These are phyloP conservation scores for Alternaria angustiovoidea DNA, from an alignment of 2,329 filamentous ascomycete genomes.

Conservation along the genomic window DNA sequence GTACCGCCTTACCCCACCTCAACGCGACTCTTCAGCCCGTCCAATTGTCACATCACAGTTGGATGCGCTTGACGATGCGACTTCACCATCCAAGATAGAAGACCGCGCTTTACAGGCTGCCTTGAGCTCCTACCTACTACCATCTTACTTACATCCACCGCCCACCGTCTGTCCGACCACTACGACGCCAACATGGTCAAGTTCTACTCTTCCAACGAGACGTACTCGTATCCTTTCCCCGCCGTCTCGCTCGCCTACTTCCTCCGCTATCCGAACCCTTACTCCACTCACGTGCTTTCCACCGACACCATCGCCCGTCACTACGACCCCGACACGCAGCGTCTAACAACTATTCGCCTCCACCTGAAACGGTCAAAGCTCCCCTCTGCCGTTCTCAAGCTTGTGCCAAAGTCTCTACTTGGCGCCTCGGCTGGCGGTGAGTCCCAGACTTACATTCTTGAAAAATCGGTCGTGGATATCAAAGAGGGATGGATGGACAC, in stretches of 20 bases:
- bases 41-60: constrained; percentile 29
- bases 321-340: constrained; percentile 76
- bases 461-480: constrained; percentile 80
- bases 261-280: constrained; percentile 87
- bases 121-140: constrained; percentile 22
- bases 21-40: constrained; percentile 7
- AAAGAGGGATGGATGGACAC: constrained; percentile 84
- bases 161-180: neutral
- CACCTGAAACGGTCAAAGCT: constrained; percentile 84
- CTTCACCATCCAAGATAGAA: constrained; percentile 31
- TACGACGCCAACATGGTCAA: constrained; percentile 55
- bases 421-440: constrained; percentile 67
- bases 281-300: constrained; percentile 81
- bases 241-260: constrained; percentile 90
- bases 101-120: constrained; percentile 31
- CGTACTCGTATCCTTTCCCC: constrained; percentile 82
- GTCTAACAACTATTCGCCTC: constrained; percentile 78
- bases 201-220: constrained; percentile 67
- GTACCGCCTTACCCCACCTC: constrained; percentile 12
- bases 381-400: constrained; percentile 75
- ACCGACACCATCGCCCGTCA: constrained; percentile 81
- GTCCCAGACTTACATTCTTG: constrained; percentile 81
- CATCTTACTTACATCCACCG: constrained; percentile 1
- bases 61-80: constrained; percentile 42
- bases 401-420: constrained; percentile 74